Conservation (phyloP, 208 protist species). For the Trypanosoma avium region DNA sequence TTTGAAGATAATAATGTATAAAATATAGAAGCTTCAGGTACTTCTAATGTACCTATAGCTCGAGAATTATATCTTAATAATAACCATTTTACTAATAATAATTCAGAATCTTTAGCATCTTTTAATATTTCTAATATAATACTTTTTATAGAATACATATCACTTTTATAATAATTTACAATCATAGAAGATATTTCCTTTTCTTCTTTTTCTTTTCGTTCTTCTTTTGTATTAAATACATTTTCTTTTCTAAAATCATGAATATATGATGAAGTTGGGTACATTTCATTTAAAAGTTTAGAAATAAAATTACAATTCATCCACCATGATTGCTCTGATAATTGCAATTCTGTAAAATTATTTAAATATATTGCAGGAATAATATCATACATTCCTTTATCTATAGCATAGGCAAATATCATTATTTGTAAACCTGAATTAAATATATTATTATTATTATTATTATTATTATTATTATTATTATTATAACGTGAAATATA, state of each 20-base stretch:
- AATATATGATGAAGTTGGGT: neutral
- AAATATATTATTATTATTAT: neutral
- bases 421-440: neutral
- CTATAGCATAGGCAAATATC: slow-evolving; percentile 18
- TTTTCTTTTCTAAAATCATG: neutral
- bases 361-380: neutral
- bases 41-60: neutral
- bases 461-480: slow-evolving; percentile 1
- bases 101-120: neutral
- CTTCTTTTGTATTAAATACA: no score
- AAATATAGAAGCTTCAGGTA: neutral
- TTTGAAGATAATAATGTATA: neutral
- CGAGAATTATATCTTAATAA: neutral
- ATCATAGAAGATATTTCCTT: no score
- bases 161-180: no score
- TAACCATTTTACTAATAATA: slow-evolving; percentile 1
- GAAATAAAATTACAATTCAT: neutral
- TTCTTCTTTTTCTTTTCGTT: no score
- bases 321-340: slow-evolving; percentile 16
- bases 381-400: slow-evolving; percentile 11
- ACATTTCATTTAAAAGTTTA: neutral
- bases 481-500: slow-evolving; percentile 10
- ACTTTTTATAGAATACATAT: no score
- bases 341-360: neutral
- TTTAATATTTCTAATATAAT: no score